These are phyloP conservation scores for Drechslerella coelobrocha DNA, from an alignment of 2,329 filamentous ascomycete genomes.

Conservation along the genomic window DNA sequence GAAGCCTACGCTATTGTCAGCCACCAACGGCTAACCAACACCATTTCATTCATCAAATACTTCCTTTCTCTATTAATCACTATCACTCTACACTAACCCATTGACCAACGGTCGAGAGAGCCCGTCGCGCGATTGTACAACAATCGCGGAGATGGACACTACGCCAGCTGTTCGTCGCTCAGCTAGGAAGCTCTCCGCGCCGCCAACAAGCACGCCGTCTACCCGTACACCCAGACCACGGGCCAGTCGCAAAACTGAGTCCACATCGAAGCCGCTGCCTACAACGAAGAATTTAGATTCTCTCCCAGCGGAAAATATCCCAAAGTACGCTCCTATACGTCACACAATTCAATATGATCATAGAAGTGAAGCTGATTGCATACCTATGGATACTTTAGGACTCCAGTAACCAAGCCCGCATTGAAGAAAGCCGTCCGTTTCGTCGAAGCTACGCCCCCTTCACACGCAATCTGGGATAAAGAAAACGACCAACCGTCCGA, in stretches of 20 bases:
- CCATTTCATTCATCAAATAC: too few species aligned
- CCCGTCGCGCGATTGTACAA: neutral
- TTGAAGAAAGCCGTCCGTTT: slow-evolving; percentile 44
- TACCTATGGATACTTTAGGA: slow-evolving; percentile 6
- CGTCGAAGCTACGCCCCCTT: neutral
- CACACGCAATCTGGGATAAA: slow-evolving; percentile 31
- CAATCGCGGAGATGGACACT: slow-evolving; percentile 9
- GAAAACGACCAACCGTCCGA: slow-evolving; percentile 40
- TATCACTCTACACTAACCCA: neutral
- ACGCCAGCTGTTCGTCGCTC: slow-evolving; percentile 33
- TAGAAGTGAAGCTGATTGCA: neutral
- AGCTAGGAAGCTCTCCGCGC: slow-evolving; percentile 24
- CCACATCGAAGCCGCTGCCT: slow-evolving; percentile 6
- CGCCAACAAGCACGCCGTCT: neutral
- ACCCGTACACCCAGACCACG: neutral
- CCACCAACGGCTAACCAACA: too few species aligned
- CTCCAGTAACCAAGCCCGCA: slow-evolving; percentile 2
- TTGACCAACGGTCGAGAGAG: neutral
- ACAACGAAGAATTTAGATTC: too few species aligned
- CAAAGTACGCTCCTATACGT: too few species aligned
- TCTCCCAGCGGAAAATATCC: too few species aligned
- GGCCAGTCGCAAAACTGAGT: neutral
- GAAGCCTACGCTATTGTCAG: too few species aligned
- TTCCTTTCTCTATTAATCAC: too few species aligned
- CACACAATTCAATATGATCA: too few species aligned